A percentile compares a stretch with the other conserved stretches of the same genome.
Conservation (phyloP, 441 rosid genomes). For the Pelargonium australe region DNA sequence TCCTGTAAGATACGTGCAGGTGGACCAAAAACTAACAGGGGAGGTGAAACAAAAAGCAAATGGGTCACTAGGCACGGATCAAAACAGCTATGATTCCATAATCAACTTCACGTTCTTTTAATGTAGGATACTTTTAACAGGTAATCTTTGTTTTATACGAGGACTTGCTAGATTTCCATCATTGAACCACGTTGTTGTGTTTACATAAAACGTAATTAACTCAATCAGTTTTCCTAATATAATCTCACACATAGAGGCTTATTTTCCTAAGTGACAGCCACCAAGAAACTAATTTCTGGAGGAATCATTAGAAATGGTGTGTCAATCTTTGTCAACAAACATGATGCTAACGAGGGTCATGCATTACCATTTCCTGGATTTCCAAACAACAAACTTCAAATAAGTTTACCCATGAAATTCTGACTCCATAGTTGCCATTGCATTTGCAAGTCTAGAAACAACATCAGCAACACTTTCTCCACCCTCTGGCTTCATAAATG, state of each 20-base stretch:
- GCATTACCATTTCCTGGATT: neutral
- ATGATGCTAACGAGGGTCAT: neutral
- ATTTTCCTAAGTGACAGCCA: neutral
- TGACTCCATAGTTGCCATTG: conserved; percentile 49
- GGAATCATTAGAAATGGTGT: neutral
- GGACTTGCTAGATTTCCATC: too few relatives aligned
- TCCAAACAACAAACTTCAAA: neutral
- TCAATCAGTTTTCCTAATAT: too few relatives aligned
- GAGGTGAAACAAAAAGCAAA: too few relatives aligned
- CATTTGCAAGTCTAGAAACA: conserved; percentile 57
- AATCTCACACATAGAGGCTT: too few relatives aligned
- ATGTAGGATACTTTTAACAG: too few relatives aligned
- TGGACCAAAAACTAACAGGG: too few relatives aligned
- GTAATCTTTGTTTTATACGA: too few relatives aligned
- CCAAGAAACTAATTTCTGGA: neutral
- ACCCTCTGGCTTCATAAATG: conserved; percentile 54
- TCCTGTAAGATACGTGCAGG: too few relatives aligned
- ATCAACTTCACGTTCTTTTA: too few relatives aligned
- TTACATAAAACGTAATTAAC: too few relatives aligned
- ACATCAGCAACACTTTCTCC: conserved; percentile 92
- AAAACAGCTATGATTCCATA: neutral
- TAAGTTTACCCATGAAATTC: conserved; percentile 54
- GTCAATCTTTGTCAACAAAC: neutral
- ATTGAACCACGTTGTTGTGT: too few relatives aligned
- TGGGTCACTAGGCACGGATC: too few relatives aligned